A percentile compares a stretch with the other conserved stretches of the same genome.
phyloP scores from a whole-genome alignment of 352 stramenopile genomes.

The Phytopythium sindhum region DNA sequence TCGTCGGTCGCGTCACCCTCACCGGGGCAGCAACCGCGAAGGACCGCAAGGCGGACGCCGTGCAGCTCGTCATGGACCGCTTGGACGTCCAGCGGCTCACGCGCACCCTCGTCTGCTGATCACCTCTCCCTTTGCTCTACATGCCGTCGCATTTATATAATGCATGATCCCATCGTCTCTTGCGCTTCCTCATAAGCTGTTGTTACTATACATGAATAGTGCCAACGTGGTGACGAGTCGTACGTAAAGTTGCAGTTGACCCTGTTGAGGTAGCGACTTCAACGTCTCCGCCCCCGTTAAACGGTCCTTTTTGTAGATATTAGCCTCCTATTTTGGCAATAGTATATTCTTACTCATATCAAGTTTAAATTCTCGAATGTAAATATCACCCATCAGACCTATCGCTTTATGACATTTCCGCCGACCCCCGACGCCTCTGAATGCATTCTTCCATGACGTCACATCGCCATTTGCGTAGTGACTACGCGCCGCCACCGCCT shows the following conservation, averaged over 20 bases:
- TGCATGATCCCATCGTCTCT: not conserved
- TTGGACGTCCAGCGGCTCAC: constrained; percentile 44
- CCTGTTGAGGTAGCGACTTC: not conserved
- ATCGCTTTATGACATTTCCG: too few species aligned
- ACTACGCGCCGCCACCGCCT: not conserved
- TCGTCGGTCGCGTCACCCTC: constrained; percentile 60
- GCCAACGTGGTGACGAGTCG: not conserved
- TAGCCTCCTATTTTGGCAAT: too few species aligned
- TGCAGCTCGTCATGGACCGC: constrained; percentile 45
- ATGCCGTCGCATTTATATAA: not conserved
- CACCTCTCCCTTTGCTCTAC: not conserved
- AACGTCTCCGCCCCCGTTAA: too few species aligned
- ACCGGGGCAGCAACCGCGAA: constrained; percentile 8
- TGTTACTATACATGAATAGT: too few species aligned
- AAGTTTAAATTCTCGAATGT: too few species aligned
- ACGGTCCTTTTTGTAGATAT: too few species aligned
- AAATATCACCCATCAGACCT: too few species aligned
- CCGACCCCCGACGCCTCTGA: not conserved
- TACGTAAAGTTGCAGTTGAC: not conserved
- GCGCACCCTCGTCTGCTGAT: constrained; percentile 40
- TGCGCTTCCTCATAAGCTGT: not conserved
- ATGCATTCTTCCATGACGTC: not conserved
- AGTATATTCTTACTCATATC: too few species aligned
- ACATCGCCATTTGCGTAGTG: constrained; percentile 2
- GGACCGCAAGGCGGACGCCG: not conserved